Base-by-base conservation (phyloP, 139 green algal species). In the Volvox reticuliferus region DNA sequence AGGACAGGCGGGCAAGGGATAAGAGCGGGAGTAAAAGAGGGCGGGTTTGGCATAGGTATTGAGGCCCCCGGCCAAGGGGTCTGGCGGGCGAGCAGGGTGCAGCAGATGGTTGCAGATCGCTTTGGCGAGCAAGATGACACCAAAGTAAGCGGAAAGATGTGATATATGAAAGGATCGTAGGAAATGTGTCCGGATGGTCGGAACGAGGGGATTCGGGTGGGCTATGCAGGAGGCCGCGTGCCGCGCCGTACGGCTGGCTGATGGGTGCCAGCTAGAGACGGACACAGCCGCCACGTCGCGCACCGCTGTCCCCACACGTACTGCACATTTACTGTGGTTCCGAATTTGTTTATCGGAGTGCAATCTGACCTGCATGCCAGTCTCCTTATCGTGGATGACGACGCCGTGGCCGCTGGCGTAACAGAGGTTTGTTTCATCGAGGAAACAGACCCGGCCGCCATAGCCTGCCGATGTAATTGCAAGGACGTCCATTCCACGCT, bases 321-420 rank as follows among this genome's bases (percentile, higher is more conserved):
- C 65, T 28, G 21, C 65, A 24, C 12, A 16, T 73, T 24, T 73
- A 16, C 6, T 28, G 12, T 24, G 65, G 21, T 24, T 28, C 65
- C 36, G 71, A n/a, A 1, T 30, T 32, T 6, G 71, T n/a, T 18
- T 19, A 79, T 30, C 19, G 71, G 14, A 1, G 2, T 30, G 28
- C 71, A 18, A 18, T 36, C 75, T 81, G 32, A 93, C 91, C 86
- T 89, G 91, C 19, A 81, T 22, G 22, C 91, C 91, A 21, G 81
- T 89, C 1, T 84, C 71, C 17, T 82, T 61, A 61, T 93, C 86
- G 50, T 93, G 91, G 6, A 88, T 33, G n/a, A 91, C 86, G 6
- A 93, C 44, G 24, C 91, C 91, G 81, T 91, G 89, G 12, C 91
- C 91, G 9, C 30, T 67, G 9, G 69, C 63, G 26, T 89, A 93